phyloP scores from a whole-genome alignment of 345 rosid species.

The Hibiscus trionum region DNA sequence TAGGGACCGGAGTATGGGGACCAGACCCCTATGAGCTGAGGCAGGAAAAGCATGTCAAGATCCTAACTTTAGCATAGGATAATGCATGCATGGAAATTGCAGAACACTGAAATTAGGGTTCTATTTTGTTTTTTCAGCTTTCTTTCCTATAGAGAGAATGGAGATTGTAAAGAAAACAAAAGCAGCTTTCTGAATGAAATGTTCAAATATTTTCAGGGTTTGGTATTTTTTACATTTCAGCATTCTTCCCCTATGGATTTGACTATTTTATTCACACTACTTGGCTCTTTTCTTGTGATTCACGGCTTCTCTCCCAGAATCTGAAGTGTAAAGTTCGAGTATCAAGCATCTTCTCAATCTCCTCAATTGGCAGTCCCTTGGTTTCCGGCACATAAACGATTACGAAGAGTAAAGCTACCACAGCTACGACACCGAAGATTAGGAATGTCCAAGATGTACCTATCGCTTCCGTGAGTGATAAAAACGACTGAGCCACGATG shows the following conservation, averaged over 20 bases:
- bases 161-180: neutral
- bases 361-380: conserved; percentile 78
- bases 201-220: neutral
- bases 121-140: neutral
- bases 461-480: conserved; percentile 54
- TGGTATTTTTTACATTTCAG: neutral
- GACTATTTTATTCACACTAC: conserved; percentile 17
- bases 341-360: conserved; percentile 78
- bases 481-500: conserved; percentile 69
- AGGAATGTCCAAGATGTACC: conserved; percentile 77
- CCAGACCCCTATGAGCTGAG: conserved; percentile 92
- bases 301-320: conserved; percentile 49
- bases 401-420: conserved; percentile 59
- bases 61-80: conserved; percentile 54
- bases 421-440: conserved; percentile 52
- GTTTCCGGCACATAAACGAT: conserved; percentile 72
- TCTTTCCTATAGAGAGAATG: neutral
- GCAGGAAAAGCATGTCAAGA: conserved; percentile 64
- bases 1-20: conserved; percentile 78
- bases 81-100: neutral
- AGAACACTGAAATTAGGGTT: neutral
- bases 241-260: neutral
- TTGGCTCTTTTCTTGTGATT: conserved; percentile 28
- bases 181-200: neutral
- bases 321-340: conserved; percentile 39